Conservation (phyloP, 495 filamentous ascomycete genomes). For the Tuber umbilicatum region DNA sequence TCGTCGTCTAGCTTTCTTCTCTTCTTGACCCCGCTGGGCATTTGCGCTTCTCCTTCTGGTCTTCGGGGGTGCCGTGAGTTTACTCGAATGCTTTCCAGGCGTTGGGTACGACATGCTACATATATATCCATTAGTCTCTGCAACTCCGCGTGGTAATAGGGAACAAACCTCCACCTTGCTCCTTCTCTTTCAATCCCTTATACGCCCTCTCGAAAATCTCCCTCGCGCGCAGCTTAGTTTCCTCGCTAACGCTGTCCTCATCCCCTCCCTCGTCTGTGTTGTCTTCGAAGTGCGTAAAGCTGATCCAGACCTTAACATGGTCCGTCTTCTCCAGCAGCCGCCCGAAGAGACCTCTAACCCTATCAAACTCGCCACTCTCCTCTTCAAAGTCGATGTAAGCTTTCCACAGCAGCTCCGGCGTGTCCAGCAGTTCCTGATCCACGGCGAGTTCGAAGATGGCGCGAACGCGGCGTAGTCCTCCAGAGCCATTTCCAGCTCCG, state of each 20-base stretch:
- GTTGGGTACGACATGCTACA: constrained; percentile 69
- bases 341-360: constrained; percentile 78
- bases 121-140: constrained; percentile 40
- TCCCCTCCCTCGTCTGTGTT: constrained; percentile 65
- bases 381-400: constrained; percentile 98
- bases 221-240: constrained; percentile 73
- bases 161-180: constrained; percentile 73
- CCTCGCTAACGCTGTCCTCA: constrained; percentile 68
- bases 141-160: not conserved
- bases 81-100: constrained; percentile 88
- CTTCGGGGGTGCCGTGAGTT: constrained; percentile 68
- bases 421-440: constrained; percentile 74
- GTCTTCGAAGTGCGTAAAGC: constrained; percentile 93
- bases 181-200: constrained; percentile 82
- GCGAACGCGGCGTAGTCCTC: constrained; percentile 78
- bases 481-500: constrained; percentile 80
- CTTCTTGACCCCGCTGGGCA: constrained; percentile 92
- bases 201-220: constrained; percentile 80
- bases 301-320: constrained; percentile 98
- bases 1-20: constrained; percentile 90
- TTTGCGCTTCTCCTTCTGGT: constrained; percentile 79
- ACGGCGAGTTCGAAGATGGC: constrained; percentile 90
- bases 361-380: constrained; percentile 80
- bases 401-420: constrained; percentile 97
- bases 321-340: constrained; percentile 84